Base-by-base conservation (phyloP, 2,329 filamentous ascomycete species). In the Simplicillium aogashimaense region DNA sequence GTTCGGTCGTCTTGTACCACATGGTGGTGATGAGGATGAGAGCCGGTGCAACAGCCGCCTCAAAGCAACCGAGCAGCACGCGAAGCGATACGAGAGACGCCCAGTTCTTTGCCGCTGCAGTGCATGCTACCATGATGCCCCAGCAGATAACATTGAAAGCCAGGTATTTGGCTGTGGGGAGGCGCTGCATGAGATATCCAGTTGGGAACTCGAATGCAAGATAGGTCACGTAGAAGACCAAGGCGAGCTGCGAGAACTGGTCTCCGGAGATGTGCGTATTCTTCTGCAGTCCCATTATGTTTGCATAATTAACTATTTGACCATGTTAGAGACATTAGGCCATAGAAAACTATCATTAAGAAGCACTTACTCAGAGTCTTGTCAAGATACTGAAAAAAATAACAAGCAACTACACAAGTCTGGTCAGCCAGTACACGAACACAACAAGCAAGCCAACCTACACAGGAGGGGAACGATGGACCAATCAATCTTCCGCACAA, bases 221-320 rank as follows among this genome's bases (percentile, higher is more conserved):
- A 48, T 71, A 68, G 17, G 55, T 53, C 11, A 60, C 50, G 44
- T 60, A 60, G 4, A 60, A 48, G 29, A 59, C 52, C 1, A 53
- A 55, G 18, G 54, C 55, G 10, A 86, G 63, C 81, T 81, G 86
- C 30, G 68, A 71, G 54, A 77, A 85, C 62, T 83, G 53, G 33
- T 53, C 47, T 40, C 55, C 60, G 10, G 36, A 33, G 6, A 70
- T 47, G 67, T 73, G 66, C 60, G 72, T 15, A 64, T 70, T 10
- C 58, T 60, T 56, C 33, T 65, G 61, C 1, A 69, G 72, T 43
- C 74, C 63, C 49, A 72, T 66, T 52, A 75, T 67, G 35, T 73
- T 68, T 1, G 64, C 65, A 0, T 73, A 73, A 0, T 63, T 65
- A 18, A 35, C 20, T 25, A 25, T 9, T 9, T 9, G n/a, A 25